phyloP scores from a whole-genome alignment of 2,329 filamentous ascomycete species.

The Trichoderma sp. region DNA sequence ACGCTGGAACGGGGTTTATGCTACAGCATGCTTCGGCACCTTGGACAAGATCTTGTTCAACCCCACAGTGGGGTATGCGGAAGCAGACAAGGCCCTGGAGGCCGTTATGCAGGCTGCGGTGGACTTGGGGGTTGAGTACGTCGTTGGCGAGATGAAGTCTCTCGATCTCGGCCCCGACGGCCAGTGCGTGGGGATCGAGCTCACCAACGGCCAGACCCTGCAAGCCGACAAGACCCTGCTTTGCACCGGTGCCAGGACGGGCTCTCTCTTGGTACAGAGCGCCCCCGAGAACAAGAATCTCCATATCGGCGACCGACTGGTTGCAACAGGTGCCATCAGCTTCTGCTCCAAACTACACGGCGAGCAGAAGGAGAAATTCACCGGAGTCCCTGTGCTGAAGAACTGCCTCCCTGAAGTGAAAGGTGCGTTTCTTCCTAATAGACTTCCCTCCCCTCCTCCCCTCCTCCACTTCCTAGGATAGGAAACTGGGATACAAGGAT shows the following conservation, averaged over 20 bases:
- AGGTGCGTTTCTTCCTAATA: conserved; percentile 37
- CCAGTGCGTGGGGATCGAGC: conserved; percentile 51
- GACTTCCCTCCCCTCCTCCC: background rate
- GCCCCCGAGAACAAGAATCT: conserved; percentile 51
- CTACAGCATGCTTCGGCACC: conserved; percentile 57
- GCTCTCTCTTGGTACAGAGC: conserved; percentile 53
- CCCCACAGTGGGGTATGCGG: conserved; percentile 60
- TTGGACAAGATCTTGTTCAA: conserved; percentile 59
- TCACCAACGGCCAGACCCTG: conserved; percentile 48
- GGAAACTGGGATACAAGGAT: conserved; percentile 12
- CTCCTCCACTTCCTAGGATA: background rate
- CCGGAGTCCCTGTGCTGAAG: conserved; percentile 56
- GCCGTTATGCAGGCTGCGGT: conserved; percentile 56
- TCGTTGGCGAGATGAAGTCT: conserved; percentile 50
- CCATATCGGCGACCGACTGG: conserved; percentile 54
- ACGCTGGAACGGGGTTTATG: conserved; percentile 59
- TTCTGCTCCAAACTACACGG: conserved; percentile 44
- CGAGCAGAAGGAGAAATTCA: conserved; percentile 50
- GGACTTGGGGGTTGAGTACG: conserved; percentile 57
- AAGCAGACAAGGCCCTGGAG: conserved; percentile 57
- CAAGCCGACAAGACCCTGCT: conserved; percentile 56
- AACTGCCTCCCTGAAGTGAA: conserved; percentile 46
- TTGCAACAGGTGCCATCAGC: conserved; percentile 57
- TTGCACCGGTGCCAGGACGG: conserved; percentile 59
- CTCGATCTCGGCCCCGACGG: conserved; percentile 51